These are phyloP conservation scores for Lasiosphaeria ovina DNA, from an alignment of 495 filamentous ascomycete species.

Conservation along the genomic window DNA sequence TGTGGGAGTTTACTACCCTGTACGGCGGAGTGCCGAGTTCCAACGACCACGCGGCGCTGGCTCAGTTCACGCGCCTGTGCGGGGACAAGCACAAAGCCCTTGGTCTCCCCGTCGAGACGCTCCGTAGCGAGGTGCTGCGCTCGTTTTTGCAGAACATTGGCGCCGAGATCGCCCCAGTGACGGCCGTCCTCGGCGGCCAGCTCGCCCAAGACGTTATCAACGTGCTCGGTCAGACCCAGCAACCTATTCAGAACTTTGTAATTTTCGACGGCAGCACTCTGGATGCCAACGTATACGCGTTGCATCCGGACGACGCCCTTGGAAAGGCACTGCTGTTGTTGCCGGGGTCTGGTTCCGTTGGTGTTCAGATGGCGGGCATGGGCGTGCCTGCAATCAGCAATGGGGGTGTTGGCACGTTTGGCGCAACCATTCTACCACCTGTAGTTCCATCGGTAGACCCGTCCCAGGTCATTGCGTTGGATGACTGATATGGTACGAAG, in stretches of 20 bases:
- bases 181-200: slow-evolving; percentile 84
- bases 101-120: slow-evolving; percentile 70
- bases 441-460: background rate
- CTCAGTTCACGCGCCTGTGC: slow-evolving; percentile 72
- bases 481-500: background rate
- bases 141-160: slow-evolving; percentile 79
- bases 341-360: background rate
- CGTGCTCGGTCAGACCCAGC: slow-evolving; percentile 82
- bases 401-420: background rate
- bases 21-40: slow-evolving; percentile 56
- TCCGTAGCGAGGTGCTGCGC: slow-evolving; percentile 76
- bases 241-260: slow-evolving; percentile 92
- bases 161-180: slow-evolving; percentile 79
- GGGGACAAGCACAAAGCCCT: slow-evolving; percentile 72
- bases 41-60: slow-evolving; percentile 55
- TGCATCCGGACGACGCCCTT: slow-evolving; percentile 65
- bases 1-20: slow-evolving; percentile 72
- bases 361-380: background rate
- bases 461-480: background rate
- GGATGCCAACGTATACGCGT: slow-evolving; percentile 72
- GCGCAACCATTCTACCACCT: background rate
- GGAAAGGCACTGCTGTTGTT: slow-evolving; percentile 32
- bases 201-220: slow-evolving; percentile 97
- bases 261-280: slow-evolving; percentile 84
- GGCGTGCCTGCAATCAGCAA: background rate